Evolutionary conservation across 2,329 filamentous ascomycete genomes (phyloP), one percentile per base, ranked within the genome.

Genomic region (Ilyonectria mors-panacis): DNA sequence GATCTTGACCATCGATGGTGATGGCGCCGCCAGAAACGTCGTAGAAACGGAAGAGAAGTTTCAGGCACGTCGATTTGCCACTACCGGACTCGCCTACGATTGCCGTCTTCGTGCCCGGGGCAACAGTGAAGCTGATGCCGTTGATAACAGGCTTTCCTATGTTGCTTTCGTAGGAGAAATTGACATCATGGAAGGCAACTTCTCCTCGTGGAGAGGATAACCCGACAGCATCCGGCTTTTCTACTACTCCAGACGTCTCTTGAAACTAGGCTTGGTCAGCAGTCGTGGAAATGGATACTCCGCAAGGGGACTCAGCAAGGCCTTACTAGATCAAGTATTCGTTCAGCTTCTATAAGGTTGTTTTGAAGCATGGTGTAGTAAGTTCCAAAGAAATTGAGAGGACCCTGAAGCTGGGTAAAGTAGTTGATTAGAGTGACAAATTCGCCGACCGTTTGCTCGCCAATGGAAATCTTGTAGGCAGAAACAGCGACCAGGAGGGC

Each of bases 401-500:
- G 89, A 6, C 84, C 86, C 68, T 89, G 88, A 5, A 90, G 81
- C 73, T 89, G 88, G n/a, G 85, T 84, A 80, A 90, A 88, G 76
- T 89, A 90, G 23, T 85, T 86, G 62, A 90, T 82, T 15, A 90
- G 75, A 26, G 81, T 81, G 21, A 89, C 87, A 64, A 91, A 91
- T 56, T 86, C 84, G 64, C 87, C 85, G 17, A 90, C 87, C 3
- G 81, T 81, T 64, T 86, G 83, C 66, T 86, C 78, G 10, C 85
- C 85, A 6, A 83, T 84, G 0, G 87, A 88, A 51, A 91, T 88
- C 74, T 91, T 88, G 75, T 89, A 90, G 1, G 88, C 88, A 3
- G 88, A 88, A 33, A 91, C 86, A 67, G 86, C 88, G 67, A 89
- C 89, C 1, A 88, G 86, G n/a, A 90, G 77, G 17, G 89, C 85